phyloP scores from a whole-genome alignment of 1,284 basidiomycete genomes.

The Sanguinoderma infundibulare region DNA sequence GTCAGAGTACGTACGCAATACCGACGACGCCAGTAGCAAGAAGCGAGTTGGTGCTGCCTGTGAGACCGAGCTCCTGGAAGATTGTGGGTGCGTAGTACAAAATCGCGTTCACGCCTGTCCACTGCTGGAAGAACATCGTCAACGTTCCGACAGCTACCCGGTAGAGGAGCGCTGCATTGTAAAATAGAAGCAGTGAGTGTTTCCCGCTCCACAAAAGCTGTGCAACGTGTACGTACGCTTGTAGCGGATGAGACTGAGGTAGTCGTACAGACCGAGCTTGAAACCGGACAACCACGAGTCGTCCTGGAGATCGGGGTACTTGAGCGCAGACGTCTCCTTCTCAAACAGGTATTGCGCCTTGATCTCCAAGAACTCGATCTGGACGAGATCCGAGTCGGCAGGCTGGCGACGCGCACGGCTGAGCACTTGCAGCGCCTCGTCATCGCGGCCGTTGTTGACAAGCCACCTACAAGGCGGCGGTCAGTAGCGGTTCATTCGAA shows the following conservation, averaged over 20 bases:
- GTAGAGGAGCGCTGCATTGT: conserved; percentile 52
- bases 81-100: conserved; percentile 75
- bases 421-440: conserved; percentile 72
- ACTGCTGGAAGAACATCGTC: conserved; percentile 80
- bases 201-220: background rate
- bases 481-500: background rate
- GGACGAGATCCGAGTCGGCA: conserved; percentile 65
- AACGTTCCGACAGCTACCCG: conserved; percentile 64
- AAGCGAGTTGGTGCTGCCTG: conserved; percentile 62
- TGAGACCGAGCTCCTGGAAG: conserved; percentile 60
- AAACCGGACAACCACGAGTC: conserved; percentile 58
- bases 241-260: conserved; percentile 57
- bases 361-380: conserved; percentile 85
- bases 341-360: conserved; percentile 80
- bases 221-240: conserved; percentile 43
- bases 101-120: conserved; percentile 69
- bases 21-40: conserved; percentile 86
- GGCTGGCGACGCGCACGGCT: conserved; percentile 62
- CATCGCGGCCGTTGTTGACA: conserved; percentile 72
- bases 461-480: conserved; percentile 57
- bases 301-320: conserved; percentile 71
- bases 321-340: conserved; percentile 57
- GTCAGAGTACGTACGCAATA: conserved; percentile 57
- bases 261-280: conserved; percentile 63
- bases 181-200: background rate